These are phyloP conservation scores for Colletotrichum nymphaeae DNA, from an alignment of 2,329 filamentous ascomycete genomes.

Conservation along the genomic window DNA sequence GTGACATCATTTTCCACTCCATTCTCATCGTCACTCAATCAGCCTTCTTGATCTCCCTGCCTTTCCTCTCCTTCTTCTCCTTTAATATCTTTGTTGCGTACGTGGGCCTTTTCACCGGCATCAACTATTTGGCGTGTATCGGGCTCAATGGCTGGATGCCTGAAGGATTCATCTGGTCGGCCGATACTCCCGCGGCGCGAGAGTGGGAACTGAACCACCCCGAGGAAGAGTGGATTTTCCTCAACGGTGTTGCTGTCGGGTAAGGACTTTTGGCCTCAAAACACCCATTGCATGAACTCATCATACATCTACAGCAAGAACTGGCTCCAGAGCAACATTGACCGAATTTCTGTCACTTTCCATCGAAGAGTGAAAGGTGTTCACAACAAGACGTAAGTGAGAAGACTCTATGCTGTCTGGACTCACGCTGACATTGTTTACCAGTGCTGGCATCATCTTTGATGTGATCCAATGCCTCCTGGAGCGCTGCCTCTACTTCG, in stretches of 20 bases:
- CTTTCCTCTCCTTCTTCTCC: constrained; percentile 57
- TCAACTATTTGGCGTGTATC: constrained; percentile 63
- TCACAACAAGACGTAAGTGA: constrained; percentile 72
- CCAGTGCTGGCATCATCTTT: constrained; percentile 72
- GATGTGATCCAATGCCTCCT: constrained; percentile 82
- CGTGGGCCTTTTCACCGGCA: constrained; percentile 54
- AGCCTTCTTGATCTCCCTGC: constrained; percentile 68
- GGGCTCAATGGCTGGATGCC: constrained; percentile 61
- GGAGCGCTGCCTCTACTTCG: constrained; percentile 79
- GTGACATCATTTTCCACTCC: constrained; percentile 3
- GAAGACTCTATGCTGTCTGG: rapidly evolving
- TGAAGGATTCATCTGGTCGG: constrained; percentile 55
- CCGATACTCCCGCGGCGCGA: constrained; percentile 50
- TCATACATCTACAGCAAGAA: constrained; percentile 55
- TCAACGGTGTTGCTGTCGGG: constrained; percentile 78
- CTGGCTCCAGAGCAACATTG: constrained; percentile 78
- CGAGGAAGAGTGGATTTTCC: constrained; percentile 80
- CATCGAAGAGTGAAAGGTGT: constrained; percentile 77
- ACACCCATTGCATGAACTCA: neutral
- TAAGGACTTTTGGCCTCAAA: constrained; percentile 46
- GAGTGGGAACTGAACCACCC: constrained; percentile 48
- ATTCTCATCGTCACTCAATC: constrained; percentile 56
- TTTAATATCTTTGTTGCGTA: constrained; percentile 57
- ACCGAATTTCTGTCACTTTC: constrained; percentile 79
- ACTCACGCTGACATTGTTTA: neutral